Conservation (phyloP, 108 stramenopile genomes). For the Nannochloropsis granulata region DNA sequence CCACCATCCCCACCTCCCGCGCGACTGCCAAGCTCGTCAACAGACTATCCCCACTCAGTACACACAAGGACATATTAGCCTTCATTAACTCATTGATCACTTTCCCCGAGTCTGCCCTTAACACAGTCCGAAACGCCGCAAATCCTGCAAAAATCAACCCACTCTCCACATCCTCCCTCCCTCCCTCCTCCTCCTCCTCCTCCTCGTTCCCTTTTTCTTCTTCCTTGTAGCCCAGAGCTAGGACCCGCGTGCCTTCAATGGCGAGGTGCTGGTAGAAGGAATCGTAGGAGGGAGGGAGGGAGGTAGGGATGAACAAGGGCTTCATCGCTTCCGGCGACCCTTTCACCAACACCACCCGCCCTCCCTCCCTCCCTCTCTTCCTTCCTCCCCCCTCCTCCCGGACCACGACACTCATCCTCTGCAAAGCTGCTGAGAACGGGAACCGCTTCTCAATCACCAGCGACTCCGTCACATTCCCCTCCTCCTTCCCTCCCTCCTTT, state of each 20-base stretch:
- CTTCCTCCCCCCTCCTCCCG: neutral
- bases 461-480: neutral
- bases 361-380: neutral
- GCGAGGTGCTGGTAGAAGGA: conserved; percentile 13
- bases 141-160: conserved; percentile 68
- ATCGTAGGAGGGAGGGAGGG: conserved; percentile 30
- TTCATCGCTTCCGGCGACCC: conserved; percentile 86
- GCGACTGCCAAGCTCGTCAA: conserved; percentile 83
- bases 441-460: conserved; percentile 41
- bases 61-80: conserved; percentile 51
- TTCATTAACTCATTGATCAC: conserved; percentile 45
- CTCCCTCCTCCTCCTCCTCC: conserved; percentile 12
- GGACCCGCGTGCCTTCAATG: conserved; percentile 66
- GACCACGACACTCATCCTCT: conserved; percentile 67
- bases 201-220: conserved; percentile 29
- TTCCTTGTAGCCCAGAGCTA: conserved; percentile 70
- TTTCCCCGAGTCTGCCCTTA: conserved; percentile 20
- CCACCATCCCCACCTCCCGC: conserved; percentile 40
- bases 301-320: conserved; percentile 34
- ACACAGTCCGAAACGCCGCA: conserved; percentile 71
- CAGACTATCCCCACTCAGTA: conserved; percentile 88
- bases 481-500: neutral
- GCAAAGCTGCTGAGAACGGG: conserved; percentile 67
- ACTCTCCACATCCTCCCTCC: neutral
- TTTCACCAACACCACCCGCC: conserved; percentile 55